Conservation (phyloP, 331 rosid genomes). For the Rhamnella rubrinervis region DNA sequence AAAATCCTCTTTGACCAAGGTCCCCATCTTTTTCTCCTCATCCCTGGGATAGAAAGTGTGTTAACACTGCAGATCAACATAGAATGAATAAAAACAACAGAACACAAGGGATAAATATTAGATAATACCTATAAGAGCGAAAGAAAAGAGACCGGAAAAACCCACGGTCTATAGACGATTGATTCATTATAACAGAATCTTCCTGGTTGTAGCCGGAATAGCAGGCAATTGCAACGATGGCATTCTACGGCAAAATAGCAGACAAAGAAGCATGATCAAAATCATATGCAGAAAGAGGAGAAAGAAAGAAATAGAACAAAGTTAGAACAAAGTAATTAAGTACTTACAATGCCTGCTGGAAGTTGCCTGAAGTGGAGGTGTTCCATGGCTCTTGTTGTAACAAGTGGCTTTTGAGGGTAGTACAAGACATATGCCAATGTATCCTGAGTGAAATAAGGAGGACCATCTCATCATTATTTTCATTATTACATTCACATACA, state of each 20-base stretch:
- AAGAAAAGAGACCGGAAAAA: constrained; percentile 93
- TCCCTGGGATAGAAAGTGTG: constrained; percentile 46
- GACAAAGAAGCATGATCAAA: constrained; percentile 5
- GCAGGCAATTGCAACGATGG: constrained; percentile 95
- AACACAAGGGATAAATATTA: background rate
- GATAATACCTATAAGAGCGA: constrained; percentile 84
- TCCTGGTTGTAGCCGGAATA: constrained; percentile 99
- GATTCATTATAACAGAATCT: constrained; percentile 99
- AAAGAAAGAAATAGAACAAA: background rate
- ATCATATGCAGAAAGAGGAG: background rate
- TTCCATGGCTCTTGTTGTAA: constrained; percentile 98
- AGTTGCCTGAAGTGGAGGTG: constrained; percentile 99
- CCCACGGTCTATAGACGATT: constrained; percentile 93
- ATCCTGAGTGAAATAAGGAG: constrained; percentile 48
- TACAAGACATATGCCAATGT: constrained; percentile 98
- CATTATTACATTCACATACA: background rate
- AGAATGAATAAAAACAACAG: background rate
- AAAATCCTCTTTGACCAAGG: constrained; percentile 96
- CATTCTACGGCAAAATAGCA: constrained; percentile 53
- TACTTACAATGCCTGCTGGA: constrained; percentile 95
- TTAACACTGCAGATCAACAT: constrained; percentile 4
- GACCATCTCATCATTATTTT: background rate
- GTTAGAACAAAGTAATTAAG: too few species aligned
- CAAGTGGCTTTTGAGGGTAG: constrained; percentile 97
- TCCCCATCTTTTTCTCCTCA: constrained; percentile 99